phyloP scores from a whole-genome alignment of 2,329 filamentous ascomycete genomes.

The Penicillium glabrum region DNA sequence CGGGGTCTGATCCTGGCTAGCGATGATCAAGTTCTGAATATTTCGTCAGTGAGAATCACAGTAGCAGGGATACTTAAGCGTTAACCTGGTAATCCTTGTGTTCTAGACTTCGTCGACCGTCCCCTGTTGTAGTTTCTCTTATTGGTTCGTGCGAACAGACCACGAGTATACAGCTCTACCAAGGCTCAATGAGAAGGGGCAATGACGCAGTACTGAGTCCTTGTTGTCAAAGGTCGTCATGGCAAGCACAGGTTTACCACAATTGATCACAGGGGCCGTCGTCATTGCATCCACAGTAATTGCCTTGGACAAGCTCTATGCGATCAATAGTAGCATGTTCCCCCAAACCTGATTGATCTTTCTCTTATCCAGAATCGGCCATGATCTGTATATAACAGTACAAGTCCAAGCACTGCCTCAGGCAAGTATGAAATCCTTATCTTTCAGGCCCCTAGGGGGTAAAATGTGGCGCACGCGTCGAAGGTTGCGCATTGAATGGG shows the following conservation, averaged over 20 bases:
- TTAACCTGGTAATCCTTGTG: background rate
- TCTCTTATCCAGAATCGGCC: no score
- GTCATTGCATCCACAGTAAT: background rate
- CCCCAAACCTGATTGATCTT: background rate
- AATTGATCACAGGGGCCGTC: background rate
- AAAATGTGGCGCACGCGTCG: background rate
- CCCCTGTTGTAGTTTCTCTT: background rate
- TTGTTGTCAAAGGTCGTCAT: no score
- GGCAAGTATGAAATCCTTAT: background rate
- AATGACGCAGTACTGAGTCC: no score
- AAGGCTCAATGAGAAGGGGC: no score
- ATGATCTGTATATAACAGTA: background rate
- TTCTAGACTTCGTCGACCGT: background rate
- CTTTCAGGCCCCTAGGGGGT: background rate
- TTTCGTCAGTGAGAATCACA: background rate
- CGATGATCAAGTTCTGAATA: background rate
- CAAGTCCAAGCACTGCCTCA: background rate
- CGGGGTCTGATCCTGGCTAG: background rate
- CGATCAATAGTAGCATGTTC: no score
- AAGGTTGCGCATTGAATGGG: background rate
- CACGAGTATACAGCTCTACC: background rate
- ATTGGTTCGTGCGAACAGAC: background rate
- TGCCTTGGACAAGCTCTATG: background rate
- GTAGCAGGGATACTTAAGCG: background rate
- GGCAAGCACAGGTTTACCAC: no score